Percentiles rank a stretch among this genome's conserved stretches.
Evolutionary conservation across 345 rosid genomes (phyloP).

Genomic region (Corymbia maculata): DNA sequence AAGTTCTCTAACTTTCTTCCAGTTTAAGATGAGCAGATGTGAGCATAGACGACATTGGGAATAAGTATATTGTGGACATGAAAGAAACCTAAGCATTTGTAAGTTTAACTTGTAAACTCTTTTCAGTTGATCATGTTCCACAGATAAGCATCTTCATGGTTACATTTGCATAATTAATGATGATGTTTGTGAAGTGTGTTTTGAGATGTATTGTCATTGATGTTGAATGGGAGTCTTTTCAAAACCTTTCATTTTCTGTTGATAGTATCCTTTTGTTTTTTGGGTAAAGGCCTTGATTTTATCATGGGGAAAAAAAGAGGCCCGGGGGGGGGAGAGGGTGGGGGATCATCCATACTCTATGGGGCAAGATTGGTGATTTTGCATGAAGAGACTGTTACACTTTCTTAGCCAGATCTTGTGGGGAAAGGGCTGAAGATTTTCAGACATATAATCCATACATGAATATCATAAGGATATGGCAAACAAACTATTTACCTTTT

Average conservation of each 20-base stretch:
- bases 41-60: not conserved
- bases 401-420: not conserved
- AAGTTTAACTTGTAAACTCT: not conserved
- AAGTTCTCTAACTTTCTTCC: not conserved
- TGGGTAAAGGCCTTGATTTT: not conserved
- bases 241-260: not conserved
- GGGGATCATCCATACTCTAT: not conserved
- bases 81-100: not conserved
- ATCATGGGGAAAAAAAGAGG: not conserved
- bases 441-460: not conserved
- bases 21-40: not conserved
- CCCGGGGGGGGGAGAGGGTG: rapidly evolving
- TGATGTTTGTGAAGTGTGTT: not conserved
- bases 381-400: not conserved
- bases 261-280: not conserved
- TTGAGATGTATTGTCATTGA: not conserved
- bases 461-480: not conserved
- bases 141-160: not conserved
- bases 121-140: not conserved
- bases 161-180: not conserved
- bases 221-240: not conserved
- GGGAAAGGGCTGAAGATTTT: not conserved
- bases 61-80: not conserved
- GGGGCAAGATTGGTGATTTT: not conserved
- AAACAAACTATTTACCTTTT: slow-evolving; percentile 22